Conservation (phyloP, 2,329 filamentous ascomycete species). For the Colletotrichum falcatum region DNA sequence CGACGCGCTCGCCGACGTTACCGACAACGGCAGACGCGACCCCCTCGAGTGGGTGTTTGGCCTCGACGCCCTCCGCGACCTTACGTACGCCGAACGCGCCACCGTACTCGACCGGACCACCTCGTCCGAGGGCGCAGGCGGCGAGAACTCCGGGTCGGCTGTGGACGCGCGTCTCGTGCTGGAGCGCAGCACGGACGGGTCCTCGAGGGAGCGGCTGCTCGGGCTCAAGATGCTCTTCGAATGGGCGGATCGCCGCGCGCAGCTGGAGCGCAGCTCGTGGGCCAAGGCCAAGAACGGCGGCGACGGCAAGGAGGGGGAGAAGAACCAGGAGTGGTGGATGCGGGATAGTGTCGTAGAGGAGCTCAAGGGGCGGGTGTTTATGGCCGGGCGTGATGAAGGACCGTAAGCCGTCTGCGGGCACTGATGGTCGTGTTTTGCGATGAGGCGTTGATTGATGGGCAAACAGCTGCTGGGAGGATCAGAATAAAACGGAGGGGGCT, state of each 20-base stretch:
- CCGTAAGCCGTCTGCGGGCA: conserved; percentile 42
- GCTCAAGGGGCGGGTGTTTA: conserved; percentile 67
- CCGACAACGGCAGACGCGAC: conserved; percentile 49
- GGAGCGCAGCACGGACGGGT: conserved; percentile 59
- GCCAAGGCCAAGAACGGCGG: conserved; percentile 32
- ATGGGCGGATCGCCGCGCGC: conserved; percentile 63
- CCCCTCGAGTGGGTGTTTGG: conserved; percentile 82
- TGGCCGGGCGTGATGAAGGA: conserved; percentile 54
- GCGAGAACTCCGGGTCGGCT: conserved; percentile 53
- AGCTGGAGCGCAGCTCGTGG: conserved; percentile 46
- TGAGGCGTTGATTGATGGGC: too few relatives aligned
- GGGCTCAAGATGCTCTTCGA: conserved; percentile 66
- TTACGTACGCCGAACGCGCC: conserved; percentile 74
- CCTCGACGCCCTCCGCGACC: conserved; percentile 65
- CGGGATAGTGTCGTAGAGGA: conserved; percentile 66
- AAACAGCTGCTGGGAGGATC: not conserved
- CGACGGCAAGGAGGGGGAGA: conserved; percentile 43
- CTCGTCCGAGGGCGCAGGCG: conserved; percentile 61
- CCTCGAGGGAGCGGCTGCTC: conserved; percentile 57
- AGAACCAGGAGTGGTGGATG: conserved; percentile 64
- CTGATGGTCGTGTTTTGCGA: not conserved
- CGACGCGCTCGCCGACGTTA: conserved; percentile 44
- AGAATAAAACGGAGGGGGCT: not conserved
- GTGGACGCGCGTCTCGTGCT: conserved; percentile 81
- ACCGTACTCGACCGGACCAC: conserved; percentile 67